phyloP scores from a whole-genome alignment of 2,329 filamentous ascomycete species.

The Pseudogymnoascus sp. region DNA sequence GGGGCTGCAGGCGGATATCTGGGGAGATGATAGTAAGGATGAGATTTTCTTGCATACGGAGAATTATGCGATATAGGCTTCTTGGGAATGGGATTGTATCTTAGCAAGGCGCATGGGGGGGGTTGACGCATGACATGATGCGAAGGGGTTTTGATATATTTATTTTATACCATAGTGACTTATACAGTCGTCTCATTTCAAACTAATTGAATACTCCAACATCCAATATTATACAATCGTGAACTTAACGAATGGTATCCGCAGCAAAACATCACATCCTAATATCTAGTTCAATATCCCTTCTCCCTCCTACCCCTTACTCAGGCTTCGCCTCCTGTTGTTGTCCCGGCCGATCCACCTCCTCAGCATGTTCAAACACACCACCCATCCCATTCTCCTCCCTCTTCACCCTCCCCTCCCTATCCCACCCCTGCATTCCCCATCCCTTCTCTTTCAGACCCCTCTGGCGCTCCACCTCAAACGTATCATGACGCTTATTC shows the following conservation, averaged over 20 bases:
- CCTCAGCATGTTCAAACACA: neutral
- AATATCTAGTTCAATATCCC: neutral
- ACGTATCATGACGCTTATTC: neutral
- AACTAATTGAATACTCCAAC: slow-evolving; percentile 5
- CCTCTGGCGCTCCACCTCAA: neutral
- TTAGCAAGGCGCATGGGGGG: neutral
- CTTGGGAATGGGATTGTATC: neutral
- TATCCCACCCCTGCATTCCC: slow-evolving; percentile 2
- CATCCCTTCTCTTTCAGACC: neutral
- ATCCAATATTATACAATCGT: neutral
- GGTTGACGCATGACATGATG: neutral
- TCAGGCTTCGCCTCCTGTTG: neutral
- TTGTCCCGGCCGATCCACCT: neutral
- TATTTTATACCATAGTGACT: slow-evolving; percentile 11
- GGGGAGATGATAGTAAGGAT: slow-evolving; percentile 70
- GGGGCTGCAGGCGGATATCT: slow-evolving; percentile 72
- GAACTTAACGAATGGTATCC: neutral
- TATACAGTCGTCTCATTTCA: slow-evolving; percentile 7
- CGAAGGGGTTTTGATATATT: neutral
- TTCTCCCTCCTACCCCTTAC: neutral
- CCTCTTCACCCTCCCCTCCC: neutral
- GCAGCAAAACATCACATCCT: neutral
- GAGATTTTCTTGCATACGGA: slow-evolving; percentile 94
- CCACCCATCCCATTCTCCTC: neutral
- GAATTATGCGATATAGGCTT: slow-evolving; percentile 73